Evolutionary conservation across 768 basidiomycete genomes (phyloP), one percentile per base, ranked within the genome.

Genomic region (Lepiota venenata): DNA sequence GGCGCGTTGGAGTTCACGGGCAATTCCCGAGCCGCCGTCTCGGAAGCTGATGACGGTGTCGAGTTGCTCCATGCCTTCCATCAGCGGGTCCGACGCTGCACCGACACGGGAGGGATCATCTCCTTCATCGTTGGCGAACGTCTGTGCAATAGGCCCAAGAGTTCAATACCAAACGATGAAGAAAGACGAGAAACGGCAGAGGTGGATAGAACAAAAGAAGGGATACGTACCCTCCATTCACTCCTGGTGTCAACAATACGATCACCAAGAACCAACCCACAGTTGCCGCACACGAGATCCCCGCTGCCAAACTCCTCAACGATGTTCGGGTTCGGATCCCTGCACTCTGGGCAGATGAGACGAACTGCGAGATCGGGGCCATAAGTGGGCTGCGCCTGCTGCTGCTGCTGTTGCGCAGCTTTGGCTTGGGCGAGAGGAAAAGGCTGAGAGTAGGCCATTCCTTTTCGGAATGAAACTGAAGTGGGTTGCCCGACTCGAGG

Each of bases 41-140:
- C 89, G 85, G 71, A 96, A 97, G 61, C 91, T 91, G 69, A 98
- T 98, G 53, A 92, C 82, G 32, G 97, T 98, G 63, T 94, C 89
- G 44, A 98, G 81, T 68, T 96, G 91, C 64, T 97, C 95, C 63
- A 93, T 87, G 37, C 93, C 94, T 69, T 98, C 93, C 74, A 98
- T 79, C 40, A 95, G 74, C 27, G 95, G 93, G 70, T 98, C 93
- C 16, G 88, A 84, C 41, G 94, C 93, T 51, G 93, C 94, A 74
- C 97, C 97, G 62, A 99, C 97, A 88, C 97, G 97, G 61, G 97
- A 98, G 58, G 97, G 97, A 69, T 99, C 97, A 69, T 98, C 96
- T 58, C 96, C 95, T 77, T 99, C 97, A 64, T 98, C 96, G 67
- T 98, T 97, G 60, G 97, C 97, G 71, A 99, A 99, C 57, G 97